Evolutionary conservation across 148 eudicot species (phyloP).

Genomic region (Rhododendron mucronatum): DNA sequence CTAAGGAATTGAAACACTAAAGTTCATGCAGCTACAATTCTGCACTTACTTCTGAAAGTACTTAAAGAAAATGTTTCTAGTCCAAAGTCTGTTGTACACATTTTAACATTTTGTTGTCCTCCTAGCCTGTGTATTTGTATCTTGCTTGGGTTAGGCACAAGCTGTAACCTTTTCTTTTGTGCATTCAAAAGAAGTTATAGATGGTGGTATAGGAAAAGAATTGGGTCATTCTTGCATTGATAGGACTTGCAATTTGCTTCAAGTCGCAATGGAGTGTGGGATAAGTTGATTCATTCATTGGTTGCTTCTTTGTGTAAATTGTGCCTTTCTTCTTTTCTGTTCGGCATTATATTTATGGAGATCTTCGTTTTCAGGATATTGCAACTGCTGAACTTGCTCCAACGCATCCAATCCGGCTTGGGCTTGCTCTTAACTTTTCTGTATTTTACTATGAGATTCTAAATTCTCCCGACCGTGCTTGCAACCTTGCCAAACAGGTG

Average conservation of each 20-base stretch:
- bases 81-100: neutral
- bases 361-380: constrained; percentile 4
- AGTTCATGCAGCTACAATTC: neutral
- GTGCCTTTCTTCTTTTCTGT: neutral
- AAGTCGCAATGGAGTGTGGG: neutral
- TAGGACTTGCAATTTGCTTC: neutral
- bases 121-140: neutral
- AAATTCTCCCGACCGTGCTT: neutral
- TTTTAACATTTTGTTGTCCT: neutral
- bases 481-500: neutral
- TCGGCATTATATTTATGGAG: neutral
- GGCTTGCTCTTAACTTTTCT: neutral
- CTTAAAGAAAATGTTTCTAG: neutral
- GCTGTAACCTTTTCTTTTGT: neutral
- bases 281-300: neutral
- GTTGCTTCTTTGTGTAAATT: neutral
- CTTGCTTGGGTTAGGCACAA: neutral
- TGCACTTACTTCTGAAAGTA: neutral
- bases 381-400: constrained; percentile 11
- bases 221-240: neutral
- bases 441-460: constrained; percentile 8
- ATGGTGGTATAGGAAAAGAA: neutral
- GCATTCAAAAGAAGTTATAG: neutral
- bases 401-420: constrained; percentile 17
- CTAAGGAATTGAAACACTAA: neutral